Evolutionary conservation across 1,284 basidiomycete genomes (phyloP).

Genomic region (Moniliophthora roreri): DNA sequence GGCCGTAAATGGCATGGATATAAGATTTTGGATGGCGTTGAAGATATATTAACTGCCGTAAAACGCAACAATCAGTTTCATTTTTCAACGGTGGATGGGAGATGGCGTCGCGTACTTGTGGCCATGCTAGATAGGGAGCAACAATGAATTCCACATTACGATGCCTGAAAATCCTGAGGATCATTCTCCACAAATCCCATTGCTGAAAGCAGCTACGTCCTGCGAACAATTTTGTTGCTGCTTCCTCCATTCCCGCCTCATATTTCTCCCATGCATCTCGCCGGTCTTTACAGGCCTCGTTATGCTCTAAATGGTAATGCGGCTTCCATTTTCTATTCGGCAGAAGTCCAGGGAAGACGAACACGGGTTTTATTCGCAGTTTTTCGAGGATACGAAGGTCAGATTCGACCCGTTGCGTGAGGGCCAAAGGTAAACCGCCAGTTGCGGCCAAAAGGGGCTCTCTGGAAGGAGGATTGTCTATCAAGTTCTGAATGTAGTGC

Average conservation of each 20-base stretch:
- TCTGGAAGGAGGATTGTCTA: slow-evolving; percentile 72
- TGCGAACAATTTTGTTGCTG: slow-evolving; percentile 82
- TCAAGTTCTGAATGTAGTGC: slow-evolving; percentile 83
- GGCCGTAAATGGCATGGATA: slow-evolving; percentile 92
- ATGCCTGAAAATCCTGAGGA: slow-evolving; percentile 92
- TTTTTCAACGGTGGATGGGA: too few relatives aligned
- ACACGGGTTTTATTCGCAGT: slow-evolving; percentile 93
- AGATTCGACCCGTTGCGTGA: slow-evolving; percentile 85
- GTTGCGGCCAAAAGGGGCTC: slow-evolving; percentile 94
- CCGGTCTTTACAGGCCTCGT: slow-evolving; percentile 74
- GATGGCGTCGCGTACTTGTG: slow-evolving; percentile 90
- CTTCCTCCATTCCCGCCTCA: slow-evolving; percentile 85
- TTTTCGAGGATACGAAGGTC: slow-evolving; percentile 92
- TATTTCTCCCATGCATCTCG: slow-evolving; percentile 89
- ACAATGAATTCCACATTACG: slow-evolving; percentile 95
- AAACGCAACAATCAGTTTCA: background rate
- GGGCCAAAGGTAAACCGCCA: slow-evolving; percentile 87
- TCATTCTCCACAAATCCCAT: slow-evolving; percentile 91
- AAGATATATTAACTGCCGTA: slow-evolving; percentile 82
- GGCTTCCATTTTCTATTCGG: slow-evolving; percentile 69
- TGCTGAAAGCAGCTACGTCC: slow-evolving; percentile 62
- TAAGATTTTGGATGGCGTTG: slow-evolving; percentile 93
- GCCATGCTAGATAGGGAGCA: slow-evolving; percentile 92
- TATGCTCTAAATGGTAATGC: slow-evolving; percentile 58
- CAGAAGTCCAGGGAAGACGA: slow-evolving; percentile 89